Base-by-base conservation (phyloP, 2,329 filamentous ascomycete species). In the Xylogone sp. region DNA sequence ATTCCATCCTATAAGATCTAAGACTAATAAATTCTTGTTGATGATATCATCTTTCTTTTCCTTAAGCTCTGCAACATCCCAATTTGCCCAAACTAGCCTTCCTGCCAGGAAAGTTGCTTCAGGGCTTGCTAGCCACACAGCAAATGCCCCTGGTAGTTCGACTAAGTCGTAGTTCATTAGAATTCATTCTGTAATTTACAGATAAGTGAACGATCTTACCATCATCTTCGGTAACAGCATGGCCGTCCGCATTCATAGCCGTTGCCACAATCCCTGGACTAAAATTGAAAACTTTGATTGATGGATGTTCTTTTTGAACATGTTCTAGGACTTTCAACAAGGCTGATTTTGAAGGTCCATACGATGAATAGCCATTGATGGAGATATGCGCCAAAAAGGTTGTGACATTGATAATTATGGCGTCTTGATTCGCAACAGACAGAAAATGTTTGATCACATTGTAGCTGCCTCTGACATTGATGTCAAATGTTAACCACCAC, bases 21-120 rank as follows among this genome's bases (percentile, higher is more conserved):
- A 31, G 13, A 31, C 27, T 31, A 31, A 13, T 13, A 31, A 13
- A 31, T 31, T 13, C 27, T 31, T 31, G 27, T 31, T 31, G 8
- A 31, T 8, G 27, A 31, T 31, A 7, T 31, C 27, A 31, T 31
- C 20, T 52, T 53, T 29, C 50, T 53, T 8, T 3, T 21, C 16
- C 31, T 42, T 43, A 48, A 71, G 54, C 55, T 74, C 70, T 12
- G 70, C 63, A 2, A 73, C 69, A 62, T 74, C 70, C 69, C 70
- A 73, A 31, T 68, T 64, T 2, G 63, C 63, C 63, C 66, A 70
- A 6, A 70, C 60, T 49, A 59, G 66, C 10, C 66, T 59, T 2
- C 69, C 70, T 49, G 68, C 65, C 21, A 74, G 53, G 48, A 73
- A 74, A 0, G 58, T 57, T 1, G 68, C 69, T 52, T 78, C 73